Conservation (phyloP, 1,139 yeast genomes). For the Scheffersomyces insectosa region DNA sequence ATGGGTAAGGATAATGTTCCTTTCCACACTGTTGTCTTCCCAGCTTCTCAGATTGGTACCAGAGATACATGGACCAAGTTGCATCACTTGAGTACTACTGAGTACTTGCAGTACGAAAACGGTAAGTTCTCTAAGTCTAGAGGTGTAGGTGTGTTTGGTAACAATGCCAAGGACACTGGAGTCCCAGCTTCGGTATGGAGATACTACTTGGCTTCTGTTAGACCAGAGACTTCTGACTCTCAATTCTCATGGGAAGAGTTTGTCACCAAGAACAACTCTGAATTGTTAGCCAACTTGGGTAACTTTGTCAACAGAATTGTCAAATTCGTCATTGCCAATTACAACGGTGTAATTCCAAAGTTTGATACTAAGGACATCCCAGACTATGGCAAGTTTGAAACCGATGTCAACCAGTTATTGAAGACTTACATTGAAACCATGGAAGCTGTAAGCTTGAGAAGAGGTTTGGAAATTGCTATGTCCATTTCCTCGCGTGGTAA, state of each 20-base stretch:
- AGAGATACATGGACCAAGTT: constrained; percentile 86
- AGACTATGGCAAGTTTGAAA: constrained; percentile 49
- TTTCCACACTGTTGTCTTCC: constrained; percentile 98
- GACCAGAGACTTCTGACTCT: constrained; percentile 95
- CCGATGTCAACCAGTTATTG: constrained; percentile 65
- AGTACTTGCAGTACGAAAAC: constrained; percentile 94
- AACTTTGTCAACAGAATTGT: constrained; percentile 93
- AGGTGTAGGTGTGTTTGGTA: constrained; percentile 97
- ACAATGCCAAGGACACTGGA: constrained; percentile 93
- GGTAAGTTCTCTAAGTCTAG: constrained; percentile 97
- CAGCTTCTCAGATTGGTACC: constrained; percentile 88
- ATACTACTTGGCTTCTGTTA: constrained; percentile 85
- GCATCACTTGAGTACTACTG: constrained; percentile 91
- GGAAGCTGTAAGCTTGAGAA: constrained; percentile 81
- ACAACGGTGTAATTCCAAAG: constrained; percentile 83
- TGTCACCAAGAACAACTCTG: constrained; percentile 89
- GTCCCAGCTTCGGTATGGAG: constrained; percentile 95
- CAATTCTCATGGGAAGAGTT: constrained; percentile 97
- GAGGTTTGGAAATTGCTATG: constrained; percentile 91
- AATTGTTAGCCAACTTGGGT: constrained; percentile 92
- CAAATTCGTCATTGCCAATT: constrained; percentile 87
- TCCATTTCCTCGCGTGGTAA: constrained; percentile 90
- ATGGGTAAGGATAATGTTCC: constrained; percentile 99
- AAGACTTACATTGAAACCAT: constrained; percentile 63
- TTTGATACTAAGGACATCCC: constrained; percentile 49